Evolutionary conservation across 2,329 filamentous ascomycete species (phyloP).

Genomic region (Massarina eburnea): DNA sequence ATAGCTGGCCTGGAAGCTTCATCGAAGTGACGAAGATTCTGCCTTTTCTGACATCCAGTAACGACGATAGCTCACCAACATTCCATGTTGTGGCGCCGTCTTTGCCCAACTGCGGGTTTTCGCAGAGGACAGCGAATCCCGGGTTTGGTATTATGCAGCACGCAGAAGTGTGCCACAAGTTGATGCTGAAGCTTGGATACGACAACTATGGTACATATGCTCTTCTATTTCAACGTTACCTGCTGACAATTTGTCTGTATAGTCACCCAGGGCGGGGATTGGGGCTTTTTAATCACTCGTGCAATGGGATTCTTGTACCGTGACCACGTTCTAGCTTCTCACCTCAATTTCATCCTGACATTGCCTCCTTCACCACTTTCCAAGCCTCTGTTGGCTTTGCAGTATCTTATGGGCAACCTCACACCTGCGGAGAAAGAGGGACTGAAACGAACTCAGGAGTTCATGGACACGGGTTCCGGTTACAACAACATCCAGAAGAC

Average conservation of each 20-base stretch:
- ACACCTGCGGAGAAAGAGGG: constrained; percentile 37
- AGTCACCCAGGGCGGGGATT: constrained; percentile 28
- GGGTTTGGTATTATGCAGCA: constrained; percentile 51
- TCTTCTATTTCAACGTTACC: too few species aligned
- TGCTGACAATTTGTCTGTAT: too few species aligned
- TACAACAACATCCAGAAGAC: constrained; percentile 66
- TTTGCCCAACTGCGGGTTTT: constrained; percentile 63
- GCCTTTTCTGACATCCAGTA: constrained; percentile 55
- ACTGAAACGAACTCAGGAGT: constrained; percentile 59
- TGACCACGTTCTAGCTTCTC: constrained; percentile 3
- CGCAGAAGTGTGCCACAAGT: constrained; percentile 55
- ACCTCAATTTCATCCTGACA: constrained; percentile 5
- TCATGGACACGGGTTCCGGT: constrained; percentile 56
- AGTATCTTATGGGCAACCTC: background rate
- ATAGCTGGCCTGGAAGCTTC: constrained; percentile 64
- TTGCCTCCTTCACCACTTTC: constrained; percentile 1
- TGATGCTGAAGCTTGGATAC: constrained; percentile 64
- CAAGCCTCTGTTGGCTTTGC: background rate
- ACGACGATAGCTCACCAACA: constrained; percentile 45
- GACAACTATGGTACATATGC: constrained; percentile 56
- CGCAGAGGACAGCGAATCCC: constrained; percentile 24
- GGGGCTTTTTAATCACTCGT: constrained; percentile 5
- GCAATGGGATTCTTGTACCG: constrained; percentile 5
- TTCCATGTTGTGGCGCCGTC: constrained; percentile 68
- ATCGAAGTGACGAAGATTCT: constrained; percentile 58